Evolutionary conservation across 257 asterid species (phyloP).

Genomic region (Solanum commersonii): DNA sequence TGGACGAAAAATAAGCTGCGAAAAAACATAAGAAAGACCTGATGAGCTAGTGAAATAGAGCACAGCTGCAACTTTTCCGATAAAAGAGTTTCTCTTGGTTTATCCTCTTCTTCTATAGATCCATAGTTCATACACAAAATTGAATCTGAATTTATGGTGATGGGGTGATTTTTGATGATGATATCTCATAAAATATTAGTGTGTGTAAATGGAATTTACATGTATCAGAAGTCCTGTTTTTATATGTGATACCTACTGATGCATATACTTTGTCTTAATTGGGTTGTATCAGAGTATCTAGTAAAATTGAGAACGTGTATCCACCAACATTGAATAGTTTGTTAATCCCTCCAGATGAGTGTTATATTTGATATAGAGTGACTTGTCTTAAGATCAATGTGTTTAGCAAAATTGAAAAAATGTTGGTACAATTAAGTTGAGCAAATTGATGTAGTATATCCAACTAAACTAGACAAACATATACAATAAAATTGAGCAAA

Average conservation of each 20-base stretch:
- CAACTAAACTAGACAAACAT: not conserved
- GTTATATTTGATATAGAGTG: not conserved
- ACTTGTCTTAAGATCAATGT: not conserved
- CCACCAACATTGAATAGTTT: not conserved
- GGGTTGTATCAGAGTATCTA: not conserved
- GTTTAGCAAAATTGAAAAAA: not conserved
- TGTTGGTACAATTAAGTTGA: not conserved
- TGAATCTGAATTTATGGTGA: not conserved
- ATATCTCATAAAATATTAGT: not conserved
- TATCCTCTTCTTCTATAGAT: not conserved
- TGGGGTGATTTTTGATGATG: not conserved
- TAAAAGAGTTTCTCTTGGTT: not conserved
- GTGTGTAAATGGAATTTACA: not conserved
- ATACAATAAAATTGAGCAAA: too few species aligned
- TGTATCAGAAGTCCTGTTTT: not conserved
- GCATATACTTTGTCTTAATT: not conserved
- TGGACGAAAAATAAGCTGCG: not conserved
- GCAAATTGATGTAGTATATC: not conserved
- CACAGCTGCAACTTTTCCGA: not conserved
- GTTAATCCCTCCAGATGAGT: not conserved
- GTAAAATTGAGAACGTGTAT: not conserved
- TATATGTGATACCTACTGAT: not conserved
- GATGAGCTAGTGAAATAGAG: not conserved
- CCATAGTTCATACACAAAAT: not conserved
- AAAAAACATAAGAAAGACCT: not conserved